Conservation (phyloP, 306 rosid species). For the Sesbania bispinosa region DNA sequence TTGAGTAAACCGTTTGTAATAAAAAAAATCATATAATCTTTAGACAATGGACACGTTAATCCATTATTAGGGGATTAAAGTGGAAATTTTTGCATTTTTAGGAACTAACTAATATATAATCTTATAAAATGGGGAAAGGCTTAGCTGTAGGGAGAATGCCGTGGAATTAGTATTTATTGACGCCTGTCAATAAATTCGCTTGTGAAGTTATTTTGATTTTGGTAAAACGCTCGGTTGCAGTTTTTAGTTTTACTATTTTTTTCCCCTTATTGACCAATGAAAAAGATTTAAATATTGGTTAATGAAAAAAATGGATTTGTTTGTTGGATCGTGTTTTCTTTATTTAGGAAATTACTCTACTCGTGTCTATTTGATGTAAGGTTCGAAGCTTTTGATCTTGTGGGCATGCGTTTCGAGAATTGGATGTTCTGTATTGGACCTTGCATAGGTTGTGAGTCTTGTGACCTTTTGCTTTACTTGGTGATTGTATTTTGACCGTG, state of each 20-base stretch:
- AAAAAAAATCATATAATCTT: no score
- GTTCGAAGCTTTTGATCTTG: neutral
- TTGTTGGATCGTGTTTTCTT: slow-evolving; percentile 16
- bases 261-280: neutral
- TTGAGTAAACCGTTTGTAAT: no score
- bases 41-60: no score
- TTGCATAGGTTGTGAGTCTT: neutral
- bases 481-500: neutral
- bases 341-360: slow-evolving; percentile 2
- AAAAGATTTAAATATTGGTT: neutral
- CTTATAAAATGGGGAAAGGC: neutral
- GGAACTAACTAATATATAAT: no score
- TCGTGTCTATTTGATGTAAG: slow-evolving; percentile 21
- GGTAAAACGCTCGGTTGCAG: neutral
- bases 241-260: neutral
- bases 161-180: neutral
- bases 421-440: neutral
- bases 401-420: neutral
- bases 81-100: neutral
- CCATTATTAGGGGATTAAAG: neutral
- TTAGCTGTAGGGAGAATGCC: neutral
- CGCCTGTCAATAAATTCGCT: neutral
- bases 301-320: no score
- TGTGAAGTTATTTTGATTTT: no score
- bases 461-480: neutral